phyloP scores from a whole-genome alignment of 2,329 filamentous ascomycete species.

The Stenocarpella maydis region DNA sequence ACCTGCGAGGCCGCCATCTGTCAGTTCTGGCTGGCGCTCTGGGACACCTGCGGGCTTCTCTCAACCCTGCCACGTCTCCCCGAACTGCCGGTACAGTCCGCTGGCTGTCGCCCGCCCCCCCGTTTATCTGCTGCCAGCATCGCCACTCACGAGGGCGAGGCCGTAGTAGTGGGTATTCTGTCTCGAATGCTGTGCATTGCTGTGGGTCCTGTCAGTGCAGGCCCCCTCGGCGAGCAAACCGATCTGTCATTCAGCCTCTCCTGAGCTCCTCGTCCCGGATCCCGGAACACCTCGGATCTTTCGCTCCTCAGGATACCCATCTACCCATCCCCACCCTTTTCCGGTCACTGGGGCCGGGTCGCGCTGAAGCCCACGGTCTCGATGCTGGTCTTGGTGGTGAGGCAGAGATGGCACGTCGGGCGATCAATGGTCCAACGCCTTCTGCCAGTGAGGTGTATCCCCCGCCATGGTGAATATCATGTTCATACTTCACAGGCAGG shows the following conservation, averaged over 20 bases:
- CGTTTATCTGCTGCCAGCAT: not conserved
- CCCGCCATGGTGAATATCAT: not conserved
- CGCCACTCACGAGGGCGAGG: not conserved
- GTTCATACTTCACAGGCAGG: not conserved
- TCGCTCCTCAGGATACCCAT: not conserved
- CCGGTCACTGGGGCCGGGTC: conserved; percentile 4
- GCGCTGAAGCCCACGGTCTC: not conserved
- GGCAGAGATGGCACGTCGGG: not conserved
- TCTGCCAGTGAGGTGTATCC: not conserved
- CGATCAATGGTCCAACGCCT: not conserved
- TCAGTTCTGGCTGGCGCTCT: too few species aligned
- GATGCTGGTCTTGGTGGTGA: conserved; percentile 18
- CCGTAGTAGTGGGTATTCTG: not conserved
- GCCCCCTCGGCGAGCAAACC: not conserved
- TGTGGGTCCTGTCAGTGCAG: not conserved
- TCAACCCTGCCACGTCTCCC: not conserved
- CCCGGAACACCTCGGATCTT: not conserved
- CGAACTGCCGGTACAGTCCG: not conserved
- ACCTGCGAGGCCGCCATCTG: not conserved
- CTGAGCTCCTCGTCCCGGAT: not conserved
- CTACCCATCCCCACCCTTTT: not conserved
- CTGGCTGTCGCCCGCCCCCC: not conserved
- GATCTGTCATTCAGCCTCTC: not conserved
- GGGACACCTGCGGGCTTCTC: not conserved
- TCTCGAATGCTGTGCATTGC: conserved; percentile 11